phyloP scores from a whole-genome alignment of 2,329 filamentous ascomycete species.

The Uncinocarpus reesii region DNA sequence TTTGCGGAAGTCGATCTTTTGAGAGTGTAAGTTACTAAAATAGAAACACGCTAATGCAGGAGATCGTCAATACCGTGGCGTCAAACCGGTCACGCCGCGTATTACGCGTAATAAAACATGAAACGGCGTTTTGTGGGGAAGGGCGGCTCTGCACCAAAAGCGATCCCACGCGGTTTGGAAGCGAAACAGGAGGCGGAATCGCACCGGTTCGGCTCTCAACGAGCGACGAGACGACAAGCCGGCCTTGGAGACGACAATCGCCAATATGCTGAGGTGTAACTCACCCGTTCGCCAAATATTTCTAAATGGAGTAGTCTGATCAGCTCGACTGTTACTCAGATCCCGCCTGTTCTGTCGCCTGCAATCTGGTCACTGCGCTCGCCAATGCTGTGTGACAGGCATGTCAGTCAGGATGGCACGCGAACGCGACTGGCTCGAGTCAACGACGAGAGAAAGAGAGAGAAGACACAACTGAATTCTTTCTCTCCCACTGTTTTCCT shows the following conservation, averaged over 20 bases:
- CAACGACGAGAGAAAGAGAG: too few species aligned
- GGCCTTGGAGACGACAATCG: too few species aligned
- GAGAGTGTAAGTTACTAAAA: slow-evolving; percentile 8
- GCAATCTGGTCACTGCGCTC: neutral
- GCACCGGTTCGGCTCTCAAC: too few species aligned
- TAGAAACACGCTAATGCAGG: slow-evolving; percentile 7
- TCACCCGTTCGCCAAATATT: slow-evolving; percentile 5
- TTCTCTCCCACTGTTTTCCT: too few species aligned
- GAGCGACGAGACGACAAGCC: too few species aligned
- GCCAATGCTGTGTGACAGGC: neutral
- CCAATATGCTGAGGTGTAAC: neutral
- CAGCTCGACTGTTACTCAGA: neutral
- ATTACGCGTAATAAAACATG: neutral
- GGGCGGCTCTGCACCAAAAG: neutral
- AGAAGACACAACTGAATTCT: too few species aligned
- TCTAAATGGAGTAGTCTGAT: slow-evolving; percentile 7
- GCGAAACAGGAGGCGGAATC: neutral
- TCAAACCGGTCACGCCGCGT: neutral
- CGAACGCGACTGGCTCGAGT: too few species aligned
- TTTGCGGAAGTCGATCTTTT: neutral
- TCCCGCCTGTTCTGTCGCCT: neutral
- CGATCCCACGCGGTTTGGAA: neutral
- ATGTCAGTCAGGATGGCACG: too few species aligned
- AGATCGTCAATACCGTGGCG: slow-evolving; percentile 4
- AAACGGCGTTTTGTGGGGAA: slow-evolving; percentile 6